Base-by-base conservation (phyloP, 2,329 filamentous ascomycete genomes). In the Neofusicoccum kwambonambiense region DNA sequence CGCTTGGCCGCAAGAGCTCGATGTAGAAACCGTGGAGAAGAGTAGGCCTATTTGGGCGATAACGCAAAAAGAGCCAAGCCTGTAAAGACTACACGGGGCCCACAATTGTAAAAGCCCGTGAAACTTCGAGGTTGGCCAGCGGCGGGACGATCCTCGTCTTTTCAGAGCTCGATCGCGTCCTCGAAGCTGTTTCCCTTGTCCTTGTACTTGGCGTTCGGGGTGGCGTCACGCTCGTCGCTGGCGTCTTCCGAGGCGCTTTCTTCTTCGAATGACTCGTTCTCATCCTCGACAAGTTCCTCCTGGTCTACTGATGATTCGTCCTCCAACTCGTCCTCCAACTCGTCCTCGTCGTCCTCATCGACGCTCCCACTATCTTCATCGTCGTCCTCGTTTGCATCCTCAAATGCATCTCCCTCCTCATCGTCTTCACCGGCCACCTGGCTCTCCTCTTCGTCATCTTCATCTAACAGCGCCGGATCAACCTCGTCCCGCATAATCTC, bases 121-220 rank as follows among this genome's bases (percentile, higher is more conserved):
- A 45, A 31, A 31, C 1, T 31, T 31, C 27, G 27, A 31, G 6
- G 27, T 7, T 22, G 17, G 27, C 6, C 1, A 11, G 17, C 17
- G 2, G 19, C 4, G 9, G 39, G n/a, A 31, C 13, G 6, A 6
- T 4, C n/a, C 19, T 12, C 41, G 11, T 34, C 17, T 22, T n/a
- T 6, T 62, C 19, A 65, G 13, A 65, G 50, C 57, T 65, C 64
- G 34, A 65, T 65, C 6, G 64, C 64, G 22, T 65, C 64, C 7
- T 65, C 64, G 19, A 60, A 34, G 27, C 64, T 65, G 47, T 62
- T 65, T 7, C 64, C 64, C 47, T 42, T 35, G 22, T 56, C 41
- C 45, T 52, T 22, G 31, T 58, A 65, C n/a, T 52, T 54, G n/a
- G 22, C 9, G 19, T 19, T 50, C 42, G 35, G 34, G 3, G 54